A percentile compares a stretch with the other conserved stretches of the same genome.
These are phyloP conservation scores for Hericium rajendrae DNA, from an alignment of 768 basidiomycete species.

Conservation along the genomic window DNA sequence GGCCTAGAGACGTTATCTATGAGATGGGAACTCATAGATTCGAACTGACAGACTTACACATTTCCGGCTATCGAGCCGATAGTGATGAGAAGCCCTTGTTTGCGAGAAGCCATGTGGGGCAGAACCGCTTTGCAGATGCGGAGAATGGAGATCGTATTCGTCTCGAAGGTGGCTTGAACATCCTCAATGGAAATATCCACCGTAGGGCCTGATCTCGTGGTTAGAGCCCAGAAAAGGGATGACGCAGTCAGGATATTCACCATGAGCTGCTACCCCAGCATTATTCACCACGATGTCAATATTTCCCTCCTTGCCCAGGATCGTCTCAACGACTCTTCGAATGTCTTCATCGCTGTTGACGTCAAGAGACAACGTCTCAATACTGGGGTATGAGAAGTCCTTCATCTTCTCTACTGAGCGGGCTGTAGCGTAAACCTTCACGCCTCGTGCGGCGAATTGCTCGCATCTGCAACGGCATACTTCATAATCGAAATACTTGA, in stretches of 20 bases:
- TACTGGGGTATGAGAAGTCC: constrained; percentile 34
- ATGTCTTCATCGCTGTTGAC: constrained; percentile 54
- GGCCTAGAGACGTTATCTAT: constrained; percentile 31
- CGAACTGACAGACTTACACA: constrained; percentile 30
- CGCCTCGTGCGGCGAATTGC: constrained; percentile 55
- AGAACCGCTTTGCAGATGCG: constrained; percentile 52
- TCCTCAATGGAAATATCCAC: neutral
- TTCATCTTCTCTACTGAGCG: constrained; percentile 52
- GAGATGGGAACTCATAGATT: neutral
- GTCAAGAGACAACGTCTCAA: constrained; percentile 47
- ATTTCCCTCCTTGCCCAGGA: constrained; percentile 44
- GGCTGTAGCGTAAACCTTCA: constrained; percentile 70
- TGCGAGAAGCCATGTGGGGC: constrained; percentile 62
- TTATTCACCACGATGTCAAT: constrained; percentile 77
- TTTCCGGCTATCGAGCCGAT: constrained; percentile 62
- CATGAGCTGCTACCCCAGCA: constrained; percentile 40
- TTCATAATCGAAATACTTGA: neutral
- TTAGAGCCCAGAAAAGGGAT: neutral
- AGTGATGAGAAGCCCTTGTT: constrained; percentile 59
- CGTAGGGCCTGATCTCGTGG: neutral
- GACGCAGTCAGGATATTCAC: constrained; percentile 22
- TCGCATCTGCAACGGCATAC: constrained; percentile 38
- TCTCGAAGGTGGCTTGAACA: constrained; percentile 47
- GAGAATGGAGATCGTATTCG: constrained; percentile 55
- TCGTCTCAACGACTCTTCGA: constrained; percentile 33